These are phyloP conservation scores for Puccinia novopanici DNA, from an alignment of 1,284 basidiomycete species.

Conservation along the genomic window DNA sequence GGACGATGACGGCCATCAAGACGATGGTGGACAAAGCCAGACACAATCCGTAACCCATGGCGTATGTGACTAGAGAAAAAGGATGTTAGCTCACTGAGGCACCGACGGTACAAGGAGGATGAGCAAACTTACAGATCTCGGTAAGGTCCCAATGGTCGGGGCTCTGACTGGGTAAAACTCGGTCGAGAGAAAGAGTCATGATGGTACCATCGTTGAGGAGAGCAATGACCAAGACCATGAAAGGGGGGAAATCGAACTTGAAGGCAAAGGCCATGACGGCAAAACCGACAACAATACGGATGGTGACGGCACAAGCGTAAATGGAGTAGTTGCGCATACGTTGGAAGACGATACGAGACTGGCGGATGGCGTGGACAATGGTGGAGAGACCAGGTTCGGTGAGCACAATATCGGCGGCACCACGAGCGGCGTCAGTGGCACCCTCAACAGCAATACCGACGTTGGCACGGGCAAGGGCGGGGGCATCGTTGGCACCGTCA, in stretches of 20 bases:
- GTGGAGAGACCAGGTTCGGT: slow-evolving; percentile 94
- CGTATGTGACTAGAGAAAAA: slow-evolving; percentile 69
- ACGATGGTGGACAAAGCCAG: slow-evolving; percentile 85
- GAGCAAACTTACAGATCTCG: slow-evolving; percentile 69
- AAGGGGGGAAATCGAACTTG: slow-evolving; percentile 97
- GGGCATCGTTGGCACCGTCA: slow-evolving; percentile 96
- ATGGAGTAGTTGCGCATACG: slow-evolving; percentile 46
- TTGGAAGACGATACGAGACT: slow-evolving; percentile 84
- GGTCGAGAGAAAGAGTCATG: slow-evolving; percentile 97
- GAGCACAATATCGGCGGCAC: slow-evolving; percentile 91
- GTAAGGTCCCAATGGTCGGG: slow-evolving; percentile 89
- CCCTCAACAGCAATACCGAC: slow-evolving; percentile 75
- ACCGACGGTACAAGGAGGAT: no score
- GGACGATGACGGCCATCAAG: slow-evolving; percentile 79
- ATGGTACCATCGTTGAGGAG: slow-evolving; percentile 90
- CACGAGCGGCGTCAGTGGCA: slow-evolving; percentile 91
- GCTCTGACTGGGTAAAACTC: slow-evolving; percentile 85
- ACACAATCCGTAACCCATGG: slow-evolving; percentile 90
- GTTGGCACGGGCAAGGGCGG: slow-evolving; percentile 74
- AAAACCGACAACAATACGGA: slow-evolving; percentile 98
- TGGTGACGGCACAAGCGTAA: slow-evolving; percentile 85
- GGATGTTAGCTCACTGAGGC: not conserved
- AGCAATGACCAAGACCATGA: slow-evolving; percentile 98
- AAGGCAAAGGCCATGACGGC: slow-evolving; percentile 91
- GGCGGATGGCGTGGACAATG: slow-evolving; percentile 93